phyloP scores from a whole-genome alignment of 352 stramenopile genomes.

The Phytopythium aichiense region DNA sequence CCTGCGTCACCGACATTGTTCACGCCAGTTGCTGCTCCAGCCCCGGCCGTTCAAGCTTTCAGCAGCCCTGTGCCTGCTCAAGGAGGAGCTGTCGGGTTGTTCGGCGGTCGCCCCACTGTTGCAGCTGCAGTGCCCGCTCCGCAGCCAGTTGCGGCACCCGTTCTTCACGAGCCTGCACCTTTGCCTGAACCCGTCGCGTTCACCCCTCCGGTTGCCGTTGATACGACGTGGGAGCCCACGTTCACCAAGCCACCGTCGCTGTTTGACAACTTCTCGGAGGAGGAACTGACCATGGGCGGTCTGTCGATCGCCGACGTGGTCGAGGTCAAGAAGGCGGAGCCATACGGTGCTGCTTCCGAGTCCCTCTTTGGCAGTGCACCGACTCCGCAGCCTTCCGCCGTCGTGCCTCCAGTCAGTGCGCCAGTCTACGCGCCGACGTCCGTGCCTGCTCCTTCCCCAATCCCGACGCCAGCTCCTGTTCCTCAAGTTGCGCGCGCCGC shows the following conservation, averaged over 20 bases:
- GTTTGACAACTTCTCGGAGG: slow-evolving; percentile 38
- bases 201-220: slow-evolving; percentile 4
- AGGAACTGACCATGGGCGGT: slow-evolving; percentile 33
- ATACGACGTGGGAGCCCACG: slow-evolving; percentile 5
- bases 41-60: neutral
- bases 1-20: neutral
- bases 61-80: slow-evolving; percentile 5
- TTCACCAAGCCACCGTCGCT: slow-evolving; percentile 3
- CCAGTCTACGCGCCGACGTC: neutral
- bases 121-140: neutral
- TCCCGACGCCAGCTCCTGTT: slow-evolving; percentile 6
- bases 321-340: slow-evolving; percentile 12
- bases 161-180: slow-evolving; percentile 1
- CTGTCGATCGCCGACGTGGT: slow-evolving; percentile 24
- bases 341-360: slow-evolving; percentile 14
- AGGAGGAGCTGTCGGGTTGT: neutral
- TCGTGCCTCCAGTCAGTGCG: neutral
- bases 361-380: slow-evolving; percentile 25
- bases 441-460: neutral
- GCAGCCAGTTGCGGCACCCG: neutral
- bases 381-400: neutral
- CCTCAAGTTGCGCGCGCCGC: neutral
- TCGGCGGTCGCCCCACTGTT: slow-evolving; percentile 1
- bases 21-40: neutral
- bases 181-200: slow-evolving; percentile 5